Evolutionary conservation across 2,329 filamentous ascomycete species (phyloP).

Genomic region (Didymella arachidicola): DNA sequence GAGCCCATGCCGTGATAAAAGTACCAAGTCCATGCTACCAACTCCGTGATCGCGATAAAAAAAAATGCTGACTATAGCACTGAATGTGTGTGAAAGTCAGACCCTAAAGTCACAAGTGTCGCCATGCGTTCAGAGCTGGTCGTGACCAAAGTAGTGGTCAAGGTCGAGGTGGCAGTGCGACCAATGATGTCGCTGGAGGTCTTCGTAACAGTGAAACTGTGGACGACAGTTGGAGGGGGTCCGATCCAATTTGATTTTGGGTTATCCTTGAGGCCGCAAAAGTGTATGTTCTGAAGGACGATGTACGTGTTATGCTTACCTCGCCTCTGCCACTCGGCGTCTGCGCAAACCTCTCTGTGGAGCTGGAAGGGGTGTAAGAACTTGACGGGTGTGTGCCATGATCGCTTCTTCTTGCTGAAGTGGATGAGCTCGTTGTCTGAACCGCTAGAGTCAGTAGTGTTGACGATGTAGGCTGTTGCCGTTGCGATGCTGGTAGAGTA

Average conservation of each 20-base stretch:
- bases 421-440: not conserved
- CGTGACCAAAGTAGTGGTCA: not conserved
- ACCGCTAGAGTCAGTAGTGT: not conserved
- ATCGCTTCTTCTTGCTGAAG: not conserved
- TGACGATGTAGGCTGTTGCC: not conserved
- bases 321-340: constrained; percentile 36
- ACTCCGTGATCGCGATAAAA: not conserved
- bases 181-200: not conserved
- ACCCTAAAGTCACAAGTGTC: not conserved
- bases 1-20: not conserved
- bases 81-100: not conserved
- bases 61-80: not conserved
- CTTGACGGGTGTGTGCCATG: constrained; percentile 29
- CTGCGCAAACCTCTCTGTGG: constrained; percentile 20
- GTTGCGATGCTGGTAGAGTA: not conserved
- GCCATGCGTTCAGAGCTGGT: constrained; percentile 4
- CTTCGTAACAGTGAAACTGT: not conserved
- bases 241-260: constrained; percentile 16
- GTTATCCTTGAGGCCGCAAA: constrained; percentile 16
- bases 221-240: constrained; percentile 1
- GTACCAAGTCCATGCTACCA: not conserved
- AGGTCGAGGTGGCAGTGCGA: not conserved
- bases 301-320: constrained; percentile 23
- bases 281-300: constrained; percentile 22
- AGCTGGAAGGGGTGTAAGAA: constrained; percentile 27